phyloP scores from a whole-genome alignment of 805 yeast genomes.

The Clavispora phyllophila region DNA sequence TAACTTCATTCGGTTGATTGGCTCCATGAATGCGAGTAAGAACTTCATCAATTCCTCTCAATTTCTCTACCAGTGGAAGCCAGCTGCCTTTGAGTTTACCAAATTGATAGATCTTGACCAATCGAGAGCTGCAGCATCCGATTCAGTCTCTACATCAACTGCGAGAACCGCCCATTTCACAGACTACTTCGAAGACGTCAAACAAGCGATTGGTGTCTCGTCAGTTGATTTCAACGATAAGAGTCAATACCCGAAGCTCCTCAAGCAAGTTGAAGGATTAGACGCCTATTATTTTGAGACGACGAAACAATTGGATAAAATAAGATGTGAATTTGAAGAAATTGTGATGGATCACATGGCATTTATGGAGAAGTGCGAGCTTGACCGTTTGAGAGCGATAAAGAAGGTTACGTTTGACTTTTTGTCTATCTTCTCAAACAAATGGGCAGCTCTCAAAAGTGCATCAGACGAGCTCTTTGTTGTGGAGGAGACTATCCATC shows the following conservation, averaged over 20 bases:
- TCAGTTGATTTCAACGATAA: constrained; percentile 45
- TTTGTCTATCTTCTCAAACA: constrained; percentile 59
- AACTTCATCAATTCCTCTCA: constrained; percentile 71
- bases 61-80: constrained; percentile 78
- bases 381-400: constrained; percentile 69
- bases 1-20: constrained; percentile 62
- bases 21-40: constrained; percentile 46
- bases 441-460: constrained; percentile 51
- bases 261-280: constrained; percentile 51
- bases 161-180: constrained; percentile 16
- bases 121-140: constrained; percentile 2
- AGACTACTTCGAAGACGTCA: constrained; percentile 39
- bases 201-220: constrained; percentile 41
- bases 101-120: constrained; percentile 16
- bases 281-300: constrained; percentile 47
- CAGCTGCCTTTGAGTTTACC: constrained; percentile 52
- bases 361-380: constrained; percentile 79
- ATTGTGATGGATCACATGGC: constrained; percentile 62
- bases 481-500: constrained; percentile 67
- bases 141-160: constrained; percentile 12
- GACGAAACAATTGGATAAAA: constrained; percentile 55
- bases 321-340: constrained; percentile 73
- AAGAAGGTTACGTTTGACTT: constrained; percentile 74
- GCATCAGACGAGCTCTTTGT: constrained; percentile 57
- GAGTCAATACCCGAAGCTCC: constrained; percentile 45